phyloP scores from a whole-genome alignment of 2,329 filamentous ascomycete species.

The Trichothecium sympodiale region DNA sequence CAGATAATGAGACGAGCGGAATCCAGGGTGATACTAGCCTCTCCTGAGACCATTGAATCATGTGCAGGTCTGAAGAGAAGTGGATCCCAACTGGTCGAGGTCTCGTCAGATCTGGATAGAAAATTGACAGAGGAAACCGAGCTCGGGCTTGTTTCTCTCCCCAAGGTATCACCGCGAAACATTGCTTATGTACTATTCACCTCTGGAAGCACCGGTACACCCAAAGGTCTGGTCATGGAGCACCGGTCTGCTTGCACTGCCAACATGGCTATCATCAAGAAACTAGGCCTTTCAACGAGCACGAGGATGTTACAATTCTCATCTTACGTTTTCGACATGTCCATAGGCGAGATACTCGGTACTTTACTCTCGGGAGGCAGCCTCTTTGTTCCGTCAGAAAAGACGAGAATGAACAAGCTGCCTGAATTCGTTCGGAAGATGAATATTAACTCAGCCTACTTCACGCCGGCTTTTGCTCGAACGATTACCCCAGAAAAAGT shows the following conservation, averaged over 20 bases:
- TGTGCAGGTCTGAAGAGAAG: too few species aligned
- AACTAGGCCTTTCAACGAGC: constrained; percentile 1
- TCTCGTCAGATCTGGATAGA: too few species aligned
- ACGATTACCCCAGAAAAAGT: neutral
- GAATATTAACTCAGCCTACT: constrained; percentile 8
- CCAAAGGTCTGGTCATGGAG: constrained; percentile 16
- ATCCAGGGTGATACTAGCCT: constrained; percentile 1
- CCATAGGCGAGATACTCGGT: constrained; percentile 18
- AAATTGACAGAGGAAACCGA: too few species aligned
- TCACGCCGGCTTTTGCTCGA: constrained; percentile 6
- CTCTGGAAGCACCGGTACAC: constrained; percentile 15
- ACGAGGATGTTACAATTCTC: constrained; percentile 26
- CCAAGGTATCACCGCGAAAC: constrained; percentile 1
- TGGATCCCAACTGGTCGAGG: too few species aligned
- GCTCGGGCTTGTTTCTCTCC: neutral
- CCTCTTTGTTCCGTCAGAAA: constrained; percentile 10
- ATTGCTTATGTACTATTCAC: constrained; percentile 16
- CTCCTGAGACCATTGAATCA: neutral
- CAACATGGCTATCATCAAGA: constrained; percentile 25
- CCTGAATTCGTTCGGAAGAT: constrained; percentile 2
- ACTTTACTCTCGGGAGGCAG: constrained; percentile 10
- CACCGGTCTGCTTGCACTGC: constrained; percentile 44
- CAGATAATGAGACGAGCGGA: neutral
- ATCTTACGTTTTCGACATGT: constrained; percentile 38
- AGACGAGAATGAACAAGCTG: neutral